Evolutionary conservation across 352 stramenopile species (phyloP).

Genomic region (Pythium rhizo-oryzae): DNA sequence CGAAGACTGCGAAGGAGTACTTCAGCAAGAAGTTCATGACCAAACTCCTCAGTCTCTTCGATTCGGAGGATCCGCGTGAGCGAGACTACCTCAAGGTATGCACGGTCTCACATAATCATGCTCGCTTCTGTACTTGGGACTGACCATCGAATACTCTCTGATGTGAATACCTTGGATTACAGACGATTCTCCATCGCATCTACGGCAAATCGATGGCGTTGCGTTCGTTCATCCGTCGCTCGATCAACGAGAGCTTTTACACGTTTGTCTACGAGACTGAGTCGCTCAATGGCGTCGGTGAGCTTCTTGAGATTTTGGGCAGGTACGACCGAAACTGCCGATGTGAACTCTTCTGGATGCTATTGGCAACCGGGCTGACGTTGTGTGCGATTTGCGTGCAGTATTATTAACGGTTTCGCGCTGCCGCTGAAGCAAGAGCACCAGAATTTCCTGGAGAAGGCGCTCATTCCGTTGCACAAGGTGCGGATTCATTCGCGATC

Average conservation of each 20-base stretch:
- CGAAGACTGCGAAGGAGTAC: slow-evolving; percentile 98
- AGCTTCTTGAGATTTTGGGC: slow-evolving; percentile 98
- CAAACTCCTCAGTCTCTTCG: slow-evolving; percentile 94
- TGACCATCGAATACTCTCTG: too few relatives aligned
- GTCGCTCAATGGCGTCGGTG: slow-evolving; percentile 94
- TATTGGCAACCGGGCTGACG: too few relatives aligned
- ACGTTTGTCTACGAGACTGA: slow-evolving; percentile 99
- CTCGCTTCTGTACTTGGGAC: too few relatives aligned
- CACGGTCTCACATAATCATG: too few relatives aligned
- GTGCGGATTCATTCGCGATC: too few relatives aligned
- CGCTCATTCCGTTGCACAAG: slow-evolving; percentile 99
- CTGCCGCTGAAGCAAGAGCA: slow-evolving; percentile 99
- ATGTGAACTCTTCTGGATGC: too few relatives aligned
- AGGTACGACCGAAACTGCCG: too few relatives aligned
- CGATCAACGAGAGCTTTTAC: slow-evolving; percentile 99
- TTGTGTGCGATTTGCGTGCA: too few relatives aligned
- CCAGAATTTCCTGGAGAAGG: slow-evolving; percentile 94
- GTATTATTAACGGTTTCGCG: slow-evolving; percentile 99
- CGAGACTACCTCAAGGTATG: slow-evolving; percentile 99
- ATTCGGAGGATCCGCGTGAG: slow-evolving; percentile 97
- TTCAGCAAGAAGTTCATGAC: slow-evolving; percentile 98
- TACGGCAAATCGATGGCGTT: slow-evolving; percentile 99
- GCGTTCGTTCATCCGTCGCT: slow-evolving; percentile 97
- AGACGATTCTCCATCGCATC: slow-evolving; percentile 98
- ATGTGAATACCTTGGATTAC: too few relatives aligned